Evolutionary conservation across 495 filamentous ascomycete species (phyloP).

Genomic region (Podospora tetraspora): DNA sequence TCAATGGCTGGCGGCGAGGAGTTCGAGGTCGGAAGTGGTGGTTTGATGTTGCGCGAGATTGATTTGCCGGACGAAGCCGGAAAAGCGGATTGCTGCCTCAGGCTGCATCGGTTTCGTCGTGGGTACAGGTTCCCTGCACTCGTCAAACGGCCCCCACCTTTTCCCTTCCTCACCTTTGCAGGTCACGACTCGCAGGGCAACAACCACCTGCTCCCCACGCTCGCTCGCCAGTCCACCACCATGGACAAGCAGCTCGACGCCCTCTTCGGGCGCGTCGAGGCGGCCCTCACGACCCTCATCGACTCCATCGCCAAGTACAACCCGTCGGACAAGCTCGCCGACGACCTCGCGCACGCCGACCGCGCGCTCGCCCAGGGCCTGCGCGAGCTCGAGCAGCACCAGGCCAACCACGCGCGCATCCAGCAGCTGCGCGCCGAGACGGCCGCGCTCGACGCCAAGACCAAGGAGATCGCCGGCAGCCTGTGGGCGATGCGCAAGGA

Average conservation of each 20-base stretch:
- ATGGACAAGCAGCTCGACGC: conserved; percentile 58
- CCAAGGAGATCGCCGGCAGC: conserved; percentile 52
- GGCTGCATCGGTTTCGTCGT: conserved; percentile 7
- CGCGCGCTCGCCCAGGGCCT: conserved; percentile 55
- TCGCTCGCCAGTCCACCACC: background rate
- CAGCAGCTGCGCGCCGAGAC: conserved; percentile 55
- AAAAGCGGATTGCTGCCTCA: conserved; percentile 18
- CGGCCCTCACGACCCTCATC: conserved; percentile 58
- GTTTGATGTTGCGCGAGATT: conserved; percentile 35
- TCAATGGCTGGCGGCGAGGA: conserved; percentile 29
- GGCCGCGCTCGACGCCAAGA: conserved; percentile 54
- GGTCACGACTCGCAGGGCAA: background rate
- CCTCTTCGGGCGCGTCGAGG: conserved; percentile 64
- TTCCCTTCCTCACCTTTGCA: background rate
- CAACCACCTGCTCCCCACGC: background rate
- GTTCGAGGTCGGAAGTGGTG: conserved; percentile 15
- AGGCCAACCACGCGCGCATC: conserved; percentile 60
- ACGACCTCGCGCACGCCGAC: conserved; percentile 64
- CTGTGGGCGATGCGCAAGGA: conserved; percentile 65
- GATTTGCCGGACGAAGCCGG: conserved; percentile 33
- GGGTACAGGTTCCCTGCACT: conserved; percentile 10
- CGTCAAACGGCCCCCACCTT: background rate
- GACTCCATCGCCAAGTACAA: conserved; percentile 76
- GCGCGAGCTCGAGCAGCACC: conserved; percentile 60
- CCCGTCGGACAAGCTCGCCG: conserved; percentile 57